These are phyloP conservation scores for Aspergillus steynii DNA, from an alignment of 495 filamentous ascomycete genomes.

Conservation along the genomic window DNA sequence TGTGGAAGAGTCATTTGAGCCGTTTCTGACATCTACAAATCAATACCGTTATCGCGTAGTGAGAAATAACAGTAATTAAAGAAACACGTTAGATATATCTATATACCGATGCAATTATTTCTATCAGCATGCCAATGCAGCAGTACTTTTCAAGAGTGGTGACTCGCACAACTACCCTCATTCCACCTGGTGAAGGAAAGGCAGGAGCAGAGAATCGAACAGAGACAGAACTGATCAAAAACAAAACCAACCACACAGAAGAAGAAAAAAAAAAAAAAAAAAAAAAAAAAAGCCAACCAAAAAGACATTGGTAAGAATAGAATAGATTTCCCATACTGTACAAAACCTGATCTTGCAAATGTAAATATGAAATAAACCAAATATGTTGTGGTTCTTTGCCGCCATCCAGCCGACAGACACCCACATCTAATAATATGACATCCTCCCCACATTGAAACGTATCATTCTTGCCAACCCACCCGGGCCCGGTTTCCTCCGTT, in stretches of 20 bases:
- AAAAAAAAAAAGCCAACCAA: slow-evolving; percentile 19
- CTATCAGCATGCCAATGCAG: background rate
- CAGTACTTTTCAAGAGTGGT: background rate
- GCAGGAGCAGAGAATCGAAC: too few species aligned
- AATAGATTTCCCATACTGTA: slow-evolving; percentile 47
- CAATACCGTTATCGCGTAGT: too few species aligned
- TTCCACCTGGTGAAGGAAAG: background rate
- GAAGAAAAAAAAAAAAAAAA: slow-evolving; percentile 20
- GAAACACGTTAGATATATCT: background rate
- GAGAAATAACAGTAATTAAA: background rate
- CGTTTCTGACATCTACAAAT: too few species aligned
- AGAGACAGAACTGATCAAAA: too few species aligned
- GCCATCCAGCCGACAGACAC: slow-evolving; percentile 6
- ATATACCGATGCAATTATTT: background rate
- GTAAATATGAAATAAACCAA: slow-evolving; percentile 31
- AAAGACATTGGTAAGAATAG: slow-evolving; percentile 41
- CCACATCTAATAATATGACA: slow-evolving; percentile 24
- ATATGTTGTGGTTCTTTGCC: slow-evolving; percentile 13
- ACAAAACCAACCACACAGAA: slow-evolving; percentile 7
- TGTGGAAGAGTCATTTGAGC: too few species aligned
- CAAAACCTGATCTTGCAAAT: slow-evolving; percentile 43
- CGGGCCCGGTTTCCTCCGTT: slow-evolving; percentile 6
- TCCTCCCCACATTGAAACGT: slow-evolving; percentile 14
- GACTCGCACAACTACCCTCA: background rate
- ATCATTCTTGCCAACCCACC: slow-evolving; percentile 8